Evolutionary conservation across 2,329 filamentous ascomycete species (phyloP), one percentile per base, ranked within the genome.

Genomic region (Xenoacremonium recifei): DNA sequence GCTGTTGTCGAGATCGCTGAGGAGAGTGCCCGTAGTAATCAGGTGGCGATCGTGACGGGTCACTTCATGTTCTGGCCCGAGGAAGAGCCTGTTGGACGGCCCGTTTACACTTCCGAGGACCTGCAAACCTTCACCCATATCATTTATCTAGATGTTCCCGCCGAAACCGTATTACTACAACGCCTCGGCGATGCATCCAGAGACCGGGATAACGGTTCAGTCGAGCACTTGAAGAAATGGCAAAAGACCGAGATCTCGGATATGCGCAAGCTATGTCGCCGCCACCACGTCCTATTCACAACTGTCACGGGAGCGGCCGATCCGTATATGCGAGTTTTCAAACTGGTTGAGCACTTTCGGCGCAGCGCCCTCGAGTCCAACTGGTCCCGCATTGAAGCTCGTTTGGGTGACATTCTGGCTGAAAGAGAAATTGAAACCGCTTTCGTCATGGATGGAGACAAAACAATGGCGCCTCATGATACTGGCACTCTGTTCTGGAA

Each of bases 361-460:
- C 45, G 32, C 21, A 11, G 17, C 4, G 65, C 75, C 37, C 3
- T 21, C 10, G 41, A 58, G 0, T 36, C 55, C 30, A 80, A 79
- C 46, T 21, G 65, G 2, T 35, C 35, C 1, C 17, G 43, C 2
- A 67, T 64, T 3, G 43, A 60, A 16, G 40, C 25, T 0, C 49
- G 27, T 11, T 44, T 78, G 1, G 67, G 73, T 17, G 29, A 57
- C 2, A 45, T 62, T 6, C 15, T 76, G 5, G 12, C 23, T 7
- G 27, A n/a, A 11, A 36, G 15, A 3, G 30, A 49, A 2, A 37
- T 69, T 7, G 51, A 75, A 33, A 77, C 67, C 0, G 59, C 78
- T 34, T 37, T 85, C 13, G 70, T 83, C 0, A 35, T 85, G 3
- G 81, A 85, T 46, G 80, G 62, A 0, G 80, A 85, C 55, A 75